Percentiles rank a stretch among this genome's conserved stretches.
Conservation (phyloP, 2,329 filamentous ascomycete species). For the Botrytis fabae region DNA sequence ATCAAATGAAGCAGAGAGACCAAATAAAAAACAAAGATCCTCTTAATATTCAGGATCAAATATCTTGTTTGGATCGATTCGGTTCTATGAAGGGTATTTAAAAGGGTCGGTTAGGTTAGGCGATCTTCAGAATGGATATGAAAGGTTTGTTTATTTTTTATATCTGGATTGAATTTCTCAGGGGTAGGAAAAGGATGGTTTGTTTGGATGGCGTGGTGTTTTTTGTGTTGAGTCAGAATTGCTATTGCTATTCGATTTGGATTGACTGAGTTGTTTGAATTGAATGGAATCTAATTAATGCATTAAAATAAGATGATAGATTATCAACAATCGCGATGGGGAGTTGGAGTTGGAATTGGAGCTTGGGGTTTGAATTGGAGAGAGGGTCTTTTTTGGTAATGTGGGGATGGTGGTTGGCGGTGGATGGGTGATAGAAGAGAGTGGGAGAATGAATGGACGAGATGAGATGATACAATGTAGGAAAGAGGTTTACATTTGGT, state of each 20-base stretch:
- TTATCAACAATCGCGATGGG: neutral
- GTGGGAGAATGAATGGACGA: neutral
- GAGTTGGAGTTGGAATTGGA: neutral
- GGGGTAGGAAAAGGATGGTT: neutral
- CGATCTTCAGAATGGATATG: neutral
- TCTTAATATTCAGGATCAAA: neutral
- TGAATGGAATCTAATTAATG: neutral
- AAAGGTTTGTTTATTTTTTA: neutral
- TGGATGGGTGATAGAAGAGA: neutral
- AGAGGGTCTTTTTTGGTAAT: neutral
- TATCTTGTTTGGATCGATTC: neutral
- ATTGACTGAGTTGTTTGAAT: neutral
- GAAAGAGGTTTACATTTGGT: neutral
- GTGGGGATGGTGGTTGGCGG: neutral
- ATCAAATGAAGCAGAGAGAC: neutral
- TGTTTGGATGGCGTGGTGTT: neutral
- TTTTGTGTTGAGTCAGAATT: neutral
- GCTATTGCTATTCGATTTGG: neutral
- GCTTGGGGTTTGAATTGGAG: neutral
- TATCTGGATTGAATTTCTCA: neutral
- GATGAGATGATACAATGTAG: neutral
- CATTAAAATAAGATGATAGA: neutral
- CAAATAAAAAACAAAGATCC: slow-evolving; percentile 10
- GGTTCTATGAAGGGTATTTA: neutral
- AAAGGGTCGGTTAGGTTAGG: neutral